A percentile compares a stretch with the other conserved stretches of the same genome.
Evolutionary conservation across 106 monocot genomes (phyloP).

Genomic region (Apostasia shenzhenica): DNA sequence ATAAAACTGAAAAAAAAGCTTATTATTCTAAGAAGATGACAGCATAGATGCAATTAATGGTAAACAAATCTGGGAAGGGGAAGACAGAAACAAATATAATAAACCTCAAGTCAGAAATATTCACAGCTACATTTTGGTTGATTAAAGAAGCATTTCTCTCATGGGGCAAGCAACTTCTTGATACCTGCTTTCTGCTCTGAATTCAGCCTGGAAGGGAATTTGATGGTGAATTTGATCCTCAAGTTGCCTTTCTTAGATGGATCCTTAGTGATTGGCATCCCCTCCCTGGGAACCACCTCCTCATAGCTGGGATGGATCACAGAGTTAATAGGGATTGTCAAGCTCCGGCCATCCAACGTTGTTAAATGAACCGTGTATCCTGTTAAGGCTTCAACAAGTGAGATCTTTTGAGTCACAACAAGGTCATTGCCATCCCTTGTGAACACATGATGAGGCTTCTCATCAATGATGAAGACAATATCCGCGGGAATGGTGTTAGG

Average conservation of each 20-base stretch:
- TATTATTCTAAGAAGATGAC: too few species aligned
- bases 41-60: too few species aligned
- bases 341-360: constrained; percentile 18
- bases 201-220: constrained; percentile 12
- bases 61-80: too few species aligned
- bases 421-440: constrained; percentile 22
- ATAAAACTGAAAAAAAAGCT: too few species aligned
- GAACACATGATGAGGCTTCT: constrained; percentile 24
- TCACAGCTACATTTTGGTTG: not conserved
- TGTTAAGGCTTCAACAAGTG: constrained; percentile 13
- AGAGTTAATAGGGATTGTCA: constrained; percentile 13
- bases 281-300: constrained; percentile 14
- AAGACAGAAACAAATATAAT: too few species aligned
- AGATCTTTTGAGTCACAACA: constrained; percentile 6
- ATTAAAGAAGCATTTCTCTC: not conserved
- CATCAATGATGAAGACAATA: constrained; percentile 26
- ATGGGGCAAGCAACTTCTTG: constrained; percentile 15
- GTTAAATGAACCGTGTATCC: constrained; percentile 16
- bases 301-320: constrained; percentile 21
- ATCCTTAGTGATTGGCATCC: constrained; percentile 24
- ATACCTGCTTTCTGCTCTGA: constrained; percentile 15
- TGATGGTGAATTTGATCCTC: constrained; percentile 19
- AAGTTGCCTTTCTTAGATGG: constrained; percentile 13
- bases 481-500: constrained; percentile 24
- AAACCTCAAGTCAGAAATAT: not conserved